A percentile compares a stretch with the other conserved stretches of the same genome.
Conservation (phyloP, 805 yeast genomes). For the Yarrowia sp. region DNA sequence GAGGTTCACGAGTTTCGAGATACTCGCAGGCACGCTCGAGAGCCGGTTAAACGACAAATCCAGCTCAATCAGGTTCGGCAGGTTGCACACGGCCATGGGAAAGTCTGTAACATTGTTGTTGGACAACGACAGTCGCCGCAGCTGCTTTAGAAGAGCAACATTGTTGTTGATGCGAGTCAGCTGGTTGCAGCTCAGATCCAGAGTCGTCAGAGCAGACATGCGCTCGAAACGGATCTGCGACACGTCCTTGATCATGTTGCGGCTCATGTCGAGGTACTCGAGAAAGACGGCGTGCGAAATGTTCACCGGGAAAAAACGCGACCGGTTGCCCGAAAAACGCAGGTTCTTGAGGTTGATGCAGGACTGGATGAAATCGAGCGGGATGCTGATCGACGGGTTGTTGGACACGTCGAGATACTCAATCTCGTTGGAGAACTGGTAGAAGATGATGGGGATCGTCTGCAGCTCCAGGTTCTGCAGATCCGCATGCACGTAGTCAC, state of each 20-base stretch:
- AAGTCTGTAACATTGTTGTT: conserved; percentile 64
- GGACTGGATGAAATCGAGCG: conserved; percentile 79
- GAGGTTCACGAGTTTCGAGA: conserved; percentile 58
- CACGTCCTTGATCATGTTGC: conserved; percentile 59
- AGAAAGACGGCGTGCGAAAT: conserved; percentile 67
- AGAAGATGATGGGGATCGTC: conserved; percentile 80
- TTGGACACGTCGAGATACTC: conserved; percentile 78
- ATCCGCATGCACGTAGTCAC: conserved; percentile 70
- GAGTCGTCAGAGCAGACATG: conserved; percentile 52
- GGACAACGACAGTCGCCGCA: conserved; percentile 57
- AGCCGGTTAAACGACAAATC: conserved; percentile 83
- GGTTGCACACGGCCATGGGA: conserved; percentile 58
- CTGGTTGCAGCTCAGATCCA: conserved; percentile 75
- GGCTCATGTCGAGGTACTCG: conserved; percentile 67
- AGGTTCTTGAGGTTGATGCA: conserved; percentile 68
- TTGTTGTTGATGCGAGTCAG: conserved; percentile 60
- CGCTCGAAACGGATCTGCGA: conserved; percentile 54
- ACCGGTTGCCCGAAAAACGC: conserved; percentile 68
- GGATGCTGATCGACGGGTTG: conserved; percentile 81
- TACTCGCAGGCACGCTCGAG: conserved; percentile 55
- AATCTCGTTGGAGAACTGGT: conserved; percentile 76
- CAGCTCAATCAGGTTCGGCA: conserved; percentile 59
- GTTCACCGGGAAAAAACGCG: conserved; percentile 70
- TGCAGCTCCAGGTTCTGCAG: conserved; percentile 71
- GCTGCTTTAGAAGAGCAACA: conserved; percentile 47